Evolutionary conservation across 2,329 filamentous ascomycete genomes (phyloP), one percentile per base, ranked within the genome.

Genomic region (Claviceps sp.): DNA sequence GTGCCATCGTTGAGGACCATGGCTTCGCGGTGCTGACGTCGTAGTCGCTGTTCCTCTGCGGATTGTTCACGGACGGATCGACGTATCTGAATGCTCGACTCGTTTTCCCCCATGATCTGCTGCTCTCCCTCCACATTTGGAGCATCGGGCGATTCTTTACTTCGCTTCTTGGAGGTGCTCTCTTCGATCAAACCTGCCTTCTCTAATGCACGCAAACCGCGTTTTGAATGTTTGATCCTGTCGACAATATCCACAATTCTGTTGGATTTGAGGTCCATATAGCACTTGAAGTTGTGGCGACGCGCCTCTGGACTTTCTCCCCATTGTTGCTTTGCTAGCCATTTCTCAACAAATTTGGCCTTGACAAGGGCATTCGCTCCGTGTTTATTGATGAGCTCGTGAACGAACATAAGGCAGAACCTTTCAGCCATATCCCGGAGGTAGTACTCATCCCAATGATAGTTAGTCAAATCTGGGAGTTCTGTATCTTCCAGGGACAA

Each of bases 1-100:
- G 80, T 87, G n/a, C 87, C 87, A 61, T 95, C 89, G 61, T 89
- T 91, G 52, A 95, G 72, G 20, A 96, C 89, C 79, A 96, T 90
- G 4, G 89, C 89, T 70, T 95, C 89, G 58, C 89, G 77, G 62
- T 91, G 78, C 48, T 87, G 77, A 57, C 89, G 77, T 54, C 89
- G 74, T 54, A 90, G 72, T 50, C 84, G 78, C 60, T 87, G 82
- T 64, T 91, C 87, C 62, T 82, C 82, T 6, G 68, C 72, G 54
- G 73, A 81, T 63, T 80, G 77, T 53, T 79, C 77, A 54, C 73
- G 38, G 11, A 52, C 60, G 2, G 65, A 62, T 38, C 68, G 60
- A 36, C 65, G 59, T 5, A 59, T 53, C 22, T 63, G 64, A 40
- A 56, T 58, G 34, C 65, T 65, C 2, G 56, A 51, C 8, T 56